Percentiles rank a stretch among this genome's conserved stretches.
Conservation (phyloP, 2,329 filamentous ascomycete species). For the Venturia effusa region DNA sequence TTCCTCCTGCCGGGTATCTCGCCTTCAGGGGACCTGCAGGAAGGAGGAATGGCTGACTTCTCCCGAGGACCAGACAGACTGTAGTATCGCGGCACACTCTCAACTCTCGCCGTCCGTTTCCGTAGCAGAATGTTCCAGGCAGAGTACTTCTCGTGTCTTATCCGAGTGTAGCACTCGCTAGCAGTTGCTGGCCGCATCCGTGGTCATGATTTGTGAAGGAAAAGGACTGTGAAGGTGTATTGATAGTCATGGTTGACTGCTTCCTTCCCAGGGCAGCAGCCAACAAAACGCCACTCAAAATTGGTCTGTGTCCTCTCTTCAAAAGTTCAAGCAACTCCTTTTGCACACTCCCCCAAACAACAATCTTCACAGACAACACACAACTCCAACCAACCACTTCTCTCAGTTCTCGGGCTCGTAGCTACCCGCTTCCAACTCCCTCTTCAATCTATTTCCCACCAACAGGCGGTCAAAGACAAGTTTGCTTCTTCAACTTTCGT, state of each 20-base stretch:
- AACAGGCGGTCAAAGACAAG: conserved; percentile 9
- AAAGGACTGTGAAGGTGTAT: neutral
- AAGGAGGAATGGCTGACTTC: neutral
- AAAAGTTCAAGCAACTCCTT: conserved; percentile 6
- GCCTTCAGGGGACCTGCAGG: neutral
- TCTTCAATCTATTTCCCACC: conserved; percentile 10
- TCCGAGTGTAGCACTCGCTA: neutral
- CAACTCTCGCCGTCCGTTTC: neutral
- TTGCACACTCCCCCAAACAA: conserved; percentile 10
- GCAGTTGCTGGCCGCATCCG: neutral
- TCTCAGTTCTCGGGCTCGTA: conserved; percentile 27
- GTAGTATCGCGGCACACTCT: neutral
- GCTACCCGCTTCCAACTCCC: conserved; percentile 12
- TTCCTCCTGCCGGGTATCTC: neutral
- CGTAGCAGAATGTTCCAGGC: neutral
- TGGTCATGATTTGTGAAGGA: neutral
- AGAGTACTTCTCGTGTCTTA: neutral
- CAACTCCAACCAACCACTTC: conserved; percentile 26
- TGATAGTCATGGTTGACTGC: neutral
- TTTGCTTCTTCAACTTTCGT: conserved; percentile 6
- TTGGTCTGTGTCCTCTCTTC: neutral
- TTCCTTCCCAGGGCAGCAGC: neutral
- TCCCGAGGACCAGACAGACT: neutral
- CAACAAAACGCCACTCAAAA: neutral
- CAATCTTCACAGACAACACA: conserved; percentile 9